phyloP scores from a whole-genome alignment of 495 filamentous ascomycete genomes.

The Pyrenula aspistea region DNA sequence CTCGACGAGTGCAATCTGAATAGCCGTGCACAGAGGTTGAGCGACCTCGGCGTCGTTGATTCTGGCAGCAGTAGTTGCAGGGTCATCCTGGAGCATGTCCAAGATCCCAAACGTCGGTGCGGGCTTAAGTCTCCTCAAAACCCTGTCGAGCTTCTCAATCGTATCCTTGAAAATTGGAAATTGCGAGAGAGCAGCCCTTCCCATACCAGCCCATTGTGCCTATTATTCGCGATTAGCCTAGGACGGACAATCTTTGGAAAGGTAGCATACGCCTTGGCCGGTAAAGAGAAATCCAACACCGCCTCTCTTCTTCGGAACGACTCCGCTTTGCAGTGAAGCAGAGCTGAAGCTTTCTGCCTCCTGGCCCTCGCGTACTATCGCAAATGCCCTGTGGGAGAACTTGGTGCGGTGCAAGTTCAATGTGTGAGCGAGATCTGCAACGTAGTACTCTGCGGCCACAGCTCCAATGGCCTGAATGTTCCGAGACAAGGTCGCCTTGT shows the following conservation, averaged over 20 bases:
- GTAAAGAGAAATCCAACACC: conserved; percentile 12
- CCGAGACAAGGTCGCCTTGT: not conserved
- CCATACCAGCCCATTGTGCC: conserved; percentile 11
- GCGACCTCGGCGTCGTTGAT: conserved; percentile 6
- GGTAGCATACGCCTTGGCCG: no score
- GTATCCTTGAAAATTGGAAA: conserved; percentile 4
- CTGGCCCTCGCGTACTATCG: not conserved
- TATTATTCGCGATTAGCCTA: no score
- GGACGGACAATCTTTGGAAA: no score
- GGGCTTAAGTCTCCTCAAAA: no score
- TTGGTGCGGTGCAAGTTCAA: conserved; percentile 12
- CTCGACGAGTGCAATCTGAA: conserved; percentile 11
- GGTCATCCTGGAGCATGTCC: no score
- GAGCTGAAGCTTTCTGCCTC: not conserved
- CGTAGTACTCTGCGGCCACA: not conserved
- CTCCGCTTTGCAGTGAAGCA: not conserved
- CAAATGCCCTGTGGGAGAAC: not conserved
- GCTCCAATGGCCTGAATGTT: not conserved
- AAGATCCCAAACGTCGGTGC: no score
- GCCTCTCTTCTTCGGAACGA: not conserved
- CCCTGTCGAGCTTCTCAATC: conserved; percentile 28
- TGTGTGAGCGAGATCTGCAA: conserved; percentile 24
- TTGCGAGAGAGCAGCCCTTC: not conserved
- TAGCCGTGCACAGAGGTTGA: conserved; percentile 9
- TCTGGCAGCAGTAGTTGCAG: not conserved